Conservation (phyloP, 73 alveolate genomes). For the Paramecium sonneborni region DNA sequence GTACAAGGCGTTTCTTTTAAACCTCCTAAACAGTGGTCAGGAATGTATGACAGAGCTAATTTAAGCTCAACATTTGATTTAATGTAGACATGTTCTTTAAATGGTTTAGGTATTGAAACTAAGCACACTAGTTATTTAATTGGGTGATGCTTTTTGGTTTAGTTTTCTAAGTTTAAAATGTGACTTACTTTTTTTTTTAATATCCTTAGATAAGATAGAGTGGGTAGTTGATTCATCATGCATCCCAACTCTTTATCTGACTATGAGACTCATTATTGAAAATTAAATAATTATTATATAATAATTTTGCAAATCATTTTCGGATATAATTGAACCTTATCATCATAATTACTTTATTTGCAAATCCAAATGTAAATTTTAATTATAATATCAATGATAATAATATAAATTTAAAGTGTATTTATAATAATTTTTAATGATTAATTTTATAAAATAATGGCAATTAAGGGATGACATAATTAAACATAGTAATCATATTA, state of each 20-base stretch:
- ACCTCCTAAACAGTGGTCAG: constrained; percentile 32
- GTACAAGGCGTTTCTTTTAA: constrained; percentile 45
- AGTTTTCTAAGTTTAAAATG: constrained; percentile 18
- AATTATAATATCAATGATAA: not conserved
- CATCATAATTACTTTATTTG: not conserved
- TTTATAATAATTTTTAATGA: not conserved
- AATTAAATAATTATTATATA: not conserved
- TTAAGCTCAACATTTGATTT: constrained; percentile 30
- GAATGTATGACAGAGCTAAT: constrained; percentile 34
- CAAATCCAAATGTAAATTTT: not conserved
- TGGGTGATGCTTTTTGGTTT: not conserved
- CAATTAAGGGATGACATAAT: not conserved
- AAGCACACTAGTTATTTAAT: not conserved
- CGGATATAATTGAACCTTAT: not conserved
- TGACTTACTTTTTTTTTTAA: not conserved
- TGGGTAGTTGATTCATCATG: constrained; percentile 12
- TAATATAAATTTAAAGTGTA: not conserved
- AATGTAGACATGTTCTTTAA: not conserved
- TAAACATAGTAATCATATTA: not conserved
- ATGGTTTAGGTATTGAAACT: not conserved
- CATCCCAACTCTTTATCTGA: constrained; percentile 35
- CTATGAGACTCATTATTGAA: constrained; percentile 26
- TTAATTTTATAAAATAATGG: not conserved
- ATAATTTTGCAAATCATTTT: not conserved
- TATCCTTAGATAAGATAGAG: not conserved